Conservation (phyloP, 1,139 yeast genomes). For the Geotrichum europaeum region DNA sequence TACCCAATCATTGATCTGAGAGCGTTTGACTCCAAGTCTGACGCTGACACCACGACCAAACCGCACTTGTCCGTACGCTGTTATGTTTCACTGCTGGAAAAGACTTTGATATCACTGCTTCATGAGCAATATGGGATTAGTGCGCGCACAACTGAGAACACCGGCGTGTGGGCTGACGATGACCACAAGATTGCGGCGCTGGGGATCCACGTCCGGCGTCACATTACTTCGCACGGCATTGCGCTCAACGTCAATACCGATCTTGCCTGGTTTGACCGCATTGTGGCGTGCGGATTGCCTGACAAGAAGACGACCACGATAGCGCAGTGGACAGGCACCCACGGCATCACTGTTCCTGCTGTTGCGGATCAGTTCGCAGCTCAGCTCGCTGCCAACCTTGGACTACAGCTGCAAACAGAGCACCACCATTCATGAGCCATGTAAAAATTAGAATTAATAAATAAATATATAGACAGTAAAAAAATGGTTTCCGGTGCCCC, state of each 20-base stretch:
- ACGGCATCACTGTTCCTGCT: background rate
- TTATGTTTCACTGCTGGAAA: slow-evolving; percentile 66
- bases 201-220: slow-evolving; percentile 80
- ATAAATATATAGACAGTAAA: background rate
- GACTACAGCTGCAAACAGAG: background rate
- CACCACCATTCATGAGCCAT: background rate
- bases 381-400: slow-evolving; percentile 6
- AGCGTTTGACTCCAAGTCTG: slow-evolving; percentile 41
- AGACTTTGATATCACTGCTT: slow-evolving; percentile 53
- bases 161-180: slow-evolving; percentile 74
- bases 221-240: slow-evolving; percentile 84
- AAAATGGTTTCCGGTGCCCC: background rate
- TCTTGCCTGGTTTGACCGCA: slow-evolving; percentile 57
- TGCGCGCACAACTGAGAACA: slow-evolving; percentile 56
- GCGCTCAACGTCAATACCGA: slow-evolving; percentile 77
- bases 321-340: background rate
- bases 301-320: slow-evolving; percentile 53
- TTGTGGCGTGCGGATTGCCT: slow-evolving; percentile 83
- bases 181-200: slow-evolving; percentile 75
- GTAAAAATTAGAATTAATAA: slow-evolving; percentile 1
- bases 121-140: slow-evolving; percentile 38
- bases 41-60: slow-evolving; percentile 4
- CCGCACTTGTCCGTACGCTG: slow-evolving; percentile 56
- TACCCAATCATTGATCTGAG: slow-evolving; percentile 75
- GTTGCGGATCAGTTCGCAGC: slow-evolving; percentile 12